phyloP scores from a whole-genome alignment of 129 eudicot genomes.

The Ambrosia artemisiifolia region DNA sequence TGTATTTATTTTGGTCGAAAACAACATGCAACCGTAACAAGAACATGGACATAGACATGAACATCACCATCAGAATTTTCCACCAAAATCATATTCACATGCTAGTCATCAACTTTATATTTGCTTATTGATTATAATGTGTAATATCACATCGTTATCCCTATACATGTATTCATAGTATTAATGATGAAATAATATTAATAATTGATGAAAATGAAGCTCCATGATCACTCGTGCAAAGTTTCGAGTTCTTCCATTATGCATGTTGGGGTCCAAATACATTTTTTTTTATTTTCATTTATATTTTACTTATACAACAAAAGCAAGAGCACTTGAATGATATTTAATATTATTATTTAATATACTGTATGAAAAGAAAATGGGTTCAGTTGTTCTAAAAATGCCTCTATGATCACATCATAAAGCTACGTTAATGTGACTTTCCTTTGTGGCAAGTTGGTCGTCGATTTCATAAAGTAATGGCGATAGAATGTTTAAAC shows the following conservation, averaged over 20 bases:
- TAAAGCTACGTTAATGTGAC: slow-evolving; percentile 5
- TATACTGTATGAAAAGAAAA: background rate
- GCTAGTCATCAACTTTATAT: background rate
- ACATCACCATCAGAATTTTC: background rate
- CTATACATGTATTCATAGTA: background rate
- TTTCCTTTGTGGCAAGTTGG: background rate
- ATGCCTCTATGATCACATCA: background rate
- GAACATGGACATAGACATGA: background rate
- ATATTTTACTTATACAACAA: background rate
- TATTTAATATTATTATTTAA: background rate
- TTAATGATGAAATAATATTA: slow-evolving; percentile 7
- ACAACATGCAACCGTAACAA: slow-evolving; percentile 15
- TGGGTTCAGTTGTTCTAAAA: background rate
- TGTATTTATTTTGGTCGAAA: slow-evolving; percentile 13
- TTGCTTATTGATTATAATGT: slow-evolving; percentile 14
- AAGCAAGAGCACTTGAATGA: slow-evolving; percentile 15
- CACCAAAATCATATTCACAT: background rate
- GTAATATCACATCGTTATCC: background rate
- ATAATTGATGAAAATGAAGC: slow-evolving; percentile 15
- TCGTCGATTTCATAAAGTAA: background rate
- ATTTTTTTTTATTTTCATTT: background rate
- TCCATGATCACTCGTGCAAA: slow-evolving; percentile 32
- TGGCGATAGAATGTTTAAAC: background rate
- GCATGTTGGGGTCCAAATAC: slow-evolving; percentile 24
- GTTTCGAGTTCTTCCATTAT: slow-evolving; percentile 19